Percentiles rank a stretch among this genome's conserved stretches.
These are phyloP conservation scores for Pythium rishiriense DNA, from an alignment of 352 stramenopile genomes.

Conservation along the genomic window DNA sequence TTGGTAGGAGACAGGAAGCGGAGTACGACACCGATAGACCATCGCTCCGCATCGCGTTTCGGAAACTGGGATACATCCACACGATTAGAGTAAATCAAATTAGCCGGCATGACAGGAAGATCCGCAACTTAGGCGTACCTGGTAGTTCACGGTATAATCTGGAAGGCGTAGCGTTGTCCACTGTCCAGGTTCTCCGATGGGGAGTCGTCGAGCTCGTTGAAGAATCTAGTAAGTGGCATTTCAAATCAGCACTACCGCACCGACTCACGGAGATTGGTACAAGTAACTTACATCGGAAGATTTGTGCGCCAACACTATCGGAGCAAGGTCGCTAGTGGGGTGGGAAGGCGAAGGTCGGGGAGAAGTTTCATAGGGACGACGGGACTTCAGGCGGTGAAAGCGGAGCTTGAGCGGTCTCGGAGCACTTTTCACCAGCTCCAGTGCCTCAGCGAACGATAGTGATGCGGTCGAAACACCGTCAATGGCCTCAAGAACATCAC, in stretches of 20 bases:
- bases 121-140: conserved; percentile 33
- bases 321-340: background rate
- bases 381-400: conserved; percentile 40
- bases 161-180: conserved; percentile 65
- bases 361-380: conserved; percentile 16
- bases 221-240: conserved; percentile 49
- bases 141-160: conserved; percentile 67
- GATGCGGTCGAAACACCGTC: conserved; percentile 75
- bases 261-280: background rate
- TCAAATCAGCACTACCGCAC: background rate
- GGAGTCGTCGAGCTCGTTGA: conserved; percentile 57
- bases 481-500: conserved; percentile 71
- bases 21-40: conserved; percentile 68
- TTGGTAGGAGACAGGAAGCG: conserved; percentile 55
- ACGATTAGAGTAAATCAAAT: background rate
- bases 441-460: conserved; percentile 54
- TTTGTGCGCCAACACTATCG: conserved; percentile 27
- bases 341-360: background rate
- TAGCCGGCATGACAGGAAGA: background rate
- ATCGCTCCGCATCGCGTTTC: conserved; percentile 67
- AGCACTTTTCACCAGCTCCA: conserved; percentile 52
- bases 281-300: conserved; percentile 42
- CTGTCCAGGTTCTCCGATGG: conserved; percentile 64
- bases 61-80: conserved; percentile 42
- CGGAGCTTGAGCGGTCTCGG: conserved; percentile 67